Conservation (phyloP, 805 yeast genomes). For the Metschnikowia cerradonensis region DNA sequence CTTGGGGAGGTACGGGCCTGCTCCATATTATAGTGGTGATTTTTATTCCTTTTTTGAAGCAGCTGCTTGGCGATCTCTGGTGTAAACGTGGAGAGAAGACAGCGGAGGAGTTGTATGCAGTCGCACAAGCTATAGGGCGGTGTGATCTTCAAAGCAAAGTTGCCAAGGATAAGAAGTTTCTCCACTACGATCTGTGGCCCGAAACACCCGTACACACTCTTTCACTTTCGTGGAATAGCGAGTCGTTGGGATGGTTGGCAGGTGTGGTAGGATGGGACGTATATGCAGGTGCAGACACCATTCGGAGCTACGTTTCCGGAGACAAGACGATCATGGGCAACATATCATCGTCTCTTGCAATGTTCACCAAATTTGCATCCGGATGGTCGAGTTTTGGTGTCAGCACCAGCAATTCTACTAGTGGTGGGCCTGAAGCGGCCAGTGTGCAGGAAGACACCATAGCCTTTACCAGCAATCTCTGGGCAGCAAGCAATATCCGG, state of each 20-base stretch:
- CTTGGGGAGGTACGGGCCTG: constrained; percentile 59
- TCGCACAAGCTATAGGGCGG: constrained; percentile 40
- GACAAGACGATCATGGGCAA: constrained; percentile 38
- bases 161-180: constrained; percentile 23
- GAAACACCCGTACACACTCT: constrained; percentile 41
- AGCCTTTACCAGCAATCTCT: constrained; percentile 40
- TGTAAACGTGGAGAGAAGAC: constrained; percentile 9
- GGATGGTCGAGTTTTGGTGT: constrained; percentile 33
- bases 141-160: constrained; percentile 27
- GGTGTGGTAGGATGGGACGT: constrained; percentile 61
- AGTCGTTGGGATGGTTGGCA: constrained; percentile 73
- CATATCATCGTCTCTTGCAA: constrained; percentile 30
- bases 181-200: constrained; percentile 42
- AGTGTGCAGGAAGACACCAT: constrained; percentile 22
- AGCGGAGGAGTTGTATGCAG: constrained; percentile 11
- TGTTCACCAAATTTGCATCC: constrained; percentile 36
- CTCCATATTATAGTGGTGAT: constrained; percentile 38
- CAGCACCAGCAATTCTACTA: not conserved
- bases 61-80: constrained; percentile 25
- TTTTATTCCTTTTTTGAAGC: constrained; percentile 36
- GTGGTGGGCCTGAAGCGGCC: constrained; percentile 3
- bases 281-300: constrained; percentile 26
- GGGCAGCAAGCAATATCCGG: constrained; percentile 48
- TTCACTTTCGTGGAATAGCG: constrained; percentile 57
- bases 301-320: constrained; percentile 15